phyloP scores from a whole-genome alignment of 352 stramenopile species.

The Halophytophthora batemanensis region DNA sequence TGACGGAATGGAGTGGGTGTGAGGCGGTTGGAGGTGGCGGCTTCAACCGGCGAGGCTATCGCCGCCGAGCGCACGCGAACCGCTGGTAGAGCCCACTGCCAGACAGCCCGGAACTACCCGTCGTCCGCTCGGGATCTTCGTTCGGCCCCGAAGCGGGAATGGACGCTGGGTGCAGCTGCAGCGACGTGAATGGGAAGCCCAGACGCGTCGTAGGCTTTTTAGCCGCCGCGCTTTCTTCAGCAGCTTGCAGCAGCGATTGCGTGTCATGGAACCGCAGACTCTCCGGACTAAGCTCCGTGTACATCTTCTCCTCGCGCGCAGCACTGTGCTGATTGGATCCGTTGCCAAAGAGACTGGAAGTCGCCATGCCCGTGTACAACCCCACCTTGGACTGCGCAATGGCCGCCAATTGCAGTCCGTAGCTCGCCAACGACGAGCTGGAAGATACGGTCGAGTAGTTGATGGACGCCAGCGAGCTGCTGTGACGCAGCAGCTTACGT shows the following conservation, averaged over 20 bases:
- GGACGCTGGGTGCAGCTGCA: constrained; percentile 2
- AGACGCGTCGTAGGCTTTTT: constrained; percentile 10
- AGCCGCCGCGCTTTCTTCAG: constrained; percentile 16
- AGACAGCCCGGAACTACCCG: constrained; percentile 18
- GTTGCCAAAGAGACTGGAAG: constrained; percentile 28
- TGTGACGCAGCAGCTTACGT: constrained; percentile 23
- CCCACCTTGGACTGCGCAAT: constrained; percentile 35
- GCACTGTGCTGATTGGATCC: constrained; percentile 15
- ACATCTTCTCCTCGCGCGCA: constrained; percentile 14
- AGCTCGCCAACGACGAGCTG: constrained; percentile 38
- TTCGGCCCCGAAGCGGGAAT: constrained; percentile 23
- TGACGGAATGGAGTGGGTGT: constrained; percentile 14
- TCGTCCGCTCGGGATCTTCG: constrained; percentile 23
- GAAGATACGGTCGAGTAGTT: constrained; percentile 49
- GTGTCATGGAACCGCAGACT: constrained; percentile 37
- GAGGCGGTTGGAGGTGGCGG: constrained; percentile 9
- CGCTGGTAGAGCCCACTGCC: constrained; percentile 27
- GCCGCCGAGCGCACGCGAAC: constrained; percentile 24
- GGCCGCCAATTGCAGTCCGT: constrained; percentile 33
- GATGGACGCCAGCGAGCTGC: constrained; percentile 33
- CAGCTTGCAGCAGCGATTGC: constrained; percentile 29
- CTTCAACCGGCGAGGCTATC: constrained; percentile 20
- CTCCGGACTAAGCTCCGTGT: constrained; percentile 33
- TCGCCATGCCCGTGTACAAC: constrained; percentile 22
- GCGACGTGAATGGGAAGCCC: constrained; percentile 22